Evolutionary conservation across 2,329 filamentous ascomycete genomes (phyloP).

Genomic region (Penicillium sclerotiorum): DNA sequence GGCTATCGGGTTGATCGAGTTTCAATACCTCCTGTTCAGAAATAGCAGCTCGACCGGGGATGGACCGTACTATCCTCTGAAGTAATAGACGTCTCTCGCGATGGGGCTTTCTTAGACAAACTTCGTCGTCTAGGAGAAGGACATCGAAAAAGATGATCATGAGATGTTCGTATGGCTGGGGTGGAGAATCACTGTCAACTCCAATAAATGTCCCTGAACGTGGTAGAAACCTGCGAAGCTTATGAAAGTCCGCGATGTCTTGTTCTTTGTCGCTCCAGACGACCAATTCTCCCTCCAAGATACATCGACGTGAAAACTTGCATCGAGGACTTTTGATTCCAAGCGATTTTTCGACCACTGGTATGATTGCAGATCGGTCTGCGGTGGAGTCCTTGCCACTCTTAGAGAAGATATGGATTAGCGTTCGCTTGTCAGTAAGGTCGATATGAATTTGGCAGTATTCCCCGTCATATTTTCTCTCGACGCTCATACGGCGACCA

Average conservation of each 20-base stretch:
- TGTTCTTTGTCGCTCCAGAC: constrained; percentile 71
- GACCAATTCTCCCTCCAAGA: constrained; percentile 81
- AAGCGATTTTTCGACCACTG: constrained; percentile 66
- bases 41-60: constrained; percentile 66
- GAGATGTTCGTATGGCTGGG: constrained; percentile 58
- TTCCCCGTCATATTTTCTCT: constrained; percentile 84
- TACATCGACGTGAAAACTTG: constrained; percentile 66
- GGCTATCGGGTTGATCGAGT: constrained; percentile 59
- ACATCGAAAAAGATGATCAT: constrained; percentile 66
- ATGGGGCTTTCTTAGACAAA: constrained; percentile 52
- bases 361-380: constrained; percentile 66
- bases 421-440: constrained; percentile 54
- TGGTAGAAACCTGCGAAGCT: constrained; percentile 77
- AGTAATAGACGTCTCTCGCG: constrained; percentile 55
- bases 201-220: constrained; percentile 72
- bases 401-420: constrained; percentile 85
- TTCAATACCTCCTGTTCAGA: constrained; percentile 69
- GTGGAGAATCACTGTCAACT: constrained; percentile 67
- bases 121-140: constrained; percentile 58
- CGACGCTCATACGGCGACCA: constrained; percentile 67
- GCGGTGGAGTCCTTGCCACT: constrained; percentile 85
- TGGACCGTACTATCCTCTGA: constrained; percentile 55
- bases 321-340: constrained; percentile 62
- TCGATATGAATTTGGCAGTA: constrained; percentile 89
- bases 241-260: constrained; percentile 74